A percentile compares a stretch with the other conserved stretches of the same genome.
Evolutionary conservation across 1,139 yeast species (phyloP).

Genomic region (Geotrichum phurueaensis): DNA sequence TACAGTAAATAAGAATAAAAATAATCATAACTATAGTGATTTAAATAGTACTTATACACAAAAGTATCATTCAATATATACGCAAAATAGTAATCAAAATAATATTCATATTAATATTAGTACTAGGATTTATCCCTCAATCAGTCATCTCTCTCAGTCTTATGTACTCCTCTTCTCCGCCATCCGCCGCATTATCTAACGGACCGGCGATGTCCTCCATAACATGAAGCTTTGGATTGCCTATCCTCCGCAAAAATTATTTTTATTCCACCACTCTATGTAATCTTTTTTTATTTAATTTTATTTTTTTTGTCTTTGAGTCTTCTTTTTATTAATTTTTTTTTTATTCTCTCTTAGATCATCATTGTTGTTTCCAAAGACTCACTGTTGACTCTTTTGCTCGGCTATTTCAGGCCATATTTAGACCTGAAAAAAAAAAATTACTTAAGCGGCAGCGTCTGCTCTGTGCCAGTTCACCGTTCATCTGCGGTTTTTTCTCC

Average conservation of each 20-base stretch:
- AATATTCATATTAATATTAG: background rate
- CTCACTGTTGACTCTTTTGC: background rate
- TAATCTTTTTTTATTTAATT: too few species aligned
- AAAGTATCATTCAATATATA: background rate
- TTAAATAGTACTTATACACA: background rate
- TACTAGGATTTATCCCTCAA: background rate
- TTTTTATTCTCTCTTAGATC: background rate
- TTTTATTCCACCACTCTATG: background rate
- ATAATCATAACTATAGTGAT: background rate
- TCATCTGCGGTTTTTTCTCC: background rate
- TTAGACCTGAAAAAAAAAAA: background rate
- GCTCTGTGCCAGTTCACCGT: background rate
- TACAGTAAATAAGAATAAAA: background rate
- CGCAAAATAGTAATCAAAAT: background rate
- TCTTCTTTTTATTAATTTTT: background rate
- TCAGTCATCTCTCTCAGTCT: background rate
- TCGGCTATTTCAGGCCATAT: background rate
- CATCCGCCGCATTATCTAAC: too few species aligned
- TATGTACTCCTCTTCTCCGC: background rate
- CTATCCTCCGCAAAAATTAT: background rate
- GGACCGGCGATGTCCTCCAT: background rate
- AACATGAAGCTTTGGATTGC: background rate
- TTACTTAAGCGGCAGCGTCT: background rate
- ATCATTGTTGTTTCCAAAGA: background rate
- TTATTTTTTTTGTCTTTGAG: background rate